Percentiles rank a stretch among this genome's conserved stretches.
phyloP scores from a whole-genome alignment of 768 basidiomycete species.

The Naganishia antarctica region DNA sequence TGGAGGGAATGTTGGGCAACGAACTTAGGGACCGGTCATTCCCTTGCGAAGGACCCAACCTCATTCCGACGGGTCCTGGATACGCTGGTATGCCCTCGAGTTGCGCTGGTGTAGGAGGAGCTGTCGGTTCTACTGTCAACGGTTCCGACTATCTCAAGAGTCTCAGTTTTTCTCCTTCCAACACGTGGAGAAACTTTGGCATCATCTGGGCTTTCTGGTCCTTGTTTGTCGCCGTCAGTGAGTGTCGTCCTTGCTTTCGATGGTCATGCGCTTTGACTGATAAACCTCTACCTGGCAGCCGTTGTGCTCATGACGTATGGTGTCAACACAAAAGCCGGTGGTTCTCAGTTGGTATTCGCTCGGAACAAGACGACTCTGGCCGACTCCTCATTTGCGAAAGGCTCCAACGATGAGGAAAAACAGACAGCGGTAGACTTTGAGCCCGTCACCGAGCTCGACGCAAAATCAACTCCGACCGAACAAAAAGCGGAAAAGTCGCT shows the following conservation, averaged over 20 bases:
- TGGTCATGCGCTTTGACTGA: too few species aligned
- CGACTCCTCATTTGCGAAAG: neutral
- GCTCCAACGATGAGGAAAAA: conserved; percentile 20
- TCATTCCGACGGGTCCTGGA: conserved; percentile 29
- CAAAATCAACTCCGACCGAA: neutral
- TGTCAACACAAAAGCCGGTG: neutral
- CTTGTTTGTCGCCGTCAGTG: conserved; percentile 38
- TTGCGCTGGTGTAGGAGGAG: conserved; percentile 16
- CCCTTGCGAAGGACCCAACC: conserved; percentile 28
- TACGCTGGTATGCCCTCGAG: conserved; percentile 24
- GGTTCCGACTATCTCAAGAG: conserved; percentile 31
- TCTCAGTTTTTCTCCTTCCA: conserved; percentile 29
- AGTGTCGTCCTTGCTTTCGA: neutral
- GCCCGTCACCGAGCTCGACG: conserved; percentile 10
- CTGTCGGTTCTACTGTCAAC: conserved; percentile 32
- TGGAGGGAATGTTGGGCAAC: conserved; percentile 37
- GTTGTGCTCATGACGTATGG: conserved; percentile 16
- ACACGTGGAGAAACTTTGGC: conserved; percentile 42
- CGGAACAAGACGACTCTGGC: conserved; percentile 20
- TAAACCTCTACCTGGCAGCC: neutral
- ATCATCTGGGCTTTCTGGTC: conserved; percentile 35
- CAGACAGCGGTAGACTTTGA: conserved; percentile 33
- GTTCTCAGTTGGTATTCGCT: conserved; percentile 17
- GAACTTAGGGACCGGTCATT: neutral
- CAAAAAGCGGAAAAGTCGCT: conserved; percentile 24